Conservation (phyloP, 306 rosid genomes). For the Argentina anserina region DNA sequence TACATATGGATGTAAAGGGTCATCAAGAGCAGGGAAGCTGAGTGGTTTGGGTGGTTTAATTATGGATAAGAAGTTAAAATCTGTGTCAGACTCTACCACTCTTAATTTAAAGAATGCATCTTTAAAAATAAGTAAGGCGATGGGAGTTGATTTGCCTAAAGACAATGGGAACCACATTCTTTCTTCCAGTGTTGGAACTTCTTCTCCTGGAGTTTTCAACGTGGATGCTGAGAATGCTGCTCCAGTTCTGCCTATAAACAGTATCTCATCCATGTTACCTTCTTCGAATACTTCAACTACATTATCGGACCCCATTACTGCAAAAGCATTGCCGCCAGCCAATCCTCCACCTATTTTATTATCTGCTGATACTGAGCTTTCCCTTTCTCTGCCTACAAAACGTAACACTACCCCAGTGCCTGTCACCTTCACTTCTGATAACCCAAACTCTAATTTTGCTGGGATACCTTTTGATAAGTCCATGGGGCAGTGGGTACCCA, state of each 20-base stretch:
- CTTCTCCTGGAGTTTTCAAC: constrained; percentile 37
- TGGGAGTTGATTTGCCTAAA: constrained; percentile 58
- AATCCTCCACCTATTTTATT: constrained; percentile 39
- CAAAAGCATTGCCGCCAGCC: constrained; percentile 10
- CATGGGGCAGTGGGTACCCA: constrained; percentile 54
- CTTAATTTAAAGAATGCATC: constrained; percentile 66
- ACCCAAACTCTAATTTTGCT: constrained; percentile 36
- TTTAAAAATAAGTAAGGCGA: constrained; percentile 63
- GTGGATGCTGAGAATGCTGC: constrained; percentile 36
- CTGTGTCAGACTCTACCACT: constrained; percentile 59
- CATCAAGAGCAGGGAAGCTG: constrained; percentile 67
- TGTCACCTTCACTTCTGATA: constrained; percentile 34
- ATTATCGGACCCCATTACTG: constrained; percentile 17
- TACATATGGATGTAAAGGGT: constrained; percentile 71
- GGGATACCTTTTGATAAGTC: constrained; percentile 60
- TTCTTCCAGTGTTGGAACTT: constrained; percentile 41
- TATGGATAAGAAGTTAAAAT: constrained; percentile 70
- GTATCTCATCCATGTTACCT: constrained; percentile 18
- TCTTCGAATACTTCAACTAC: constrained; percentile 8
- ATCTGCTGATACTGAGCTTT: constrained; percentile 63
- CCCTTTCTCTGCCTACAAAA: constrained; percentile 64
- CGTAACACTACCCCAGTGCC: constrained; percentile 38
- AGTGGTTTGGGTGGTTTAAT: constrained; percentile 61
- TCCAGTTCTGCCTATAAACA: constrained; percentile 18
- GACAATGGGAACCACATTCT: constrained; percentile 40